Evolutionary conservation across 352 stramenopile genomes (phyloP), one percentile per base, ranked within the genome.

Genomic region (Phytophthora tentaculata): DNA sequence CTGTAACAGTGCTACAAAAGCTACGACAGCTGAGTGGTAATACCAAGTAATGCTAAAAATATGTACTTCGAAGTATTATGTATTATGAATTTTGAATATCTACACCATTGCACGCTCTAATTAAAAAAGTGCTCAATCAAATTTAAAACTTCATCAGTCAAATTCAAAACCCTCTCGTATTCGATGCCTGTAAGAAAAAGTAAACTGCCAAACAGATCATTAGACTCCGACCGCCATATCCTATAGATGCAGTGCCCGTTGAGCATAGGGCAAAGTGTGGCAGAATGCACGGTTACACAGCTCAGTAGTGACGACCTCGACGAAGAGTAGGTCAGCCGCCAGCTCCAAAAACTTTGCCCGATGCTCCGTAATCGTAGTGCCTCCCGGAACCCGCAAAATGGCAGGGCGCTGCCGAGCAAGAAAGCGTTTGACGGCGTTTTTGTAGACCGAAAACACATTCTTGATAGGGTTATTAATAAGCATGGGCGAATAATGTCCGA

Each of bases 1-100:
- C 24, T 3, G 1, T 80, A 22, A 66, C 69, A 17, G 41, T 61
- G 10, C 19, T 68, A 1, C 60, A 75, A 23, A 69, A 74, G 23
- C 45, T 86, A 17, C 63, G 48, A 19, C 72, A 83, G 20, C 59
- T 89, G 5, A 50, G 13, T 55, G 19, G 39, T 19, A 48, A 45
- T 24, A 13, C 26, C 7, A 58, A 41, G 20, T 59, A 39, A 67
- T 45, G 29, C 9, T 44, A 58, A 26, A 35, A n/a, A n/a, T n/a
- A n/a, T n/a, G n/a, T n/a, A n/a, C n/a, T n/a, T n/a, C n/a, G n/a
- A n/a, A n/a, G n/a, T n/a, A n/a, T n/a, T n/a, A 32, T 67, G 19
- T 37, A 62, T 61, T 56, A 64, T 56, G 24, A 47, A 59, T 14
- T 49, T 50, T 56, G 12, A 22, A 54, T 24, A 16, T 52, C 32